phyloP scores from a whole-genome alignment of 75 land plant species.

The Pseudotsuga menziesii region DNA sequence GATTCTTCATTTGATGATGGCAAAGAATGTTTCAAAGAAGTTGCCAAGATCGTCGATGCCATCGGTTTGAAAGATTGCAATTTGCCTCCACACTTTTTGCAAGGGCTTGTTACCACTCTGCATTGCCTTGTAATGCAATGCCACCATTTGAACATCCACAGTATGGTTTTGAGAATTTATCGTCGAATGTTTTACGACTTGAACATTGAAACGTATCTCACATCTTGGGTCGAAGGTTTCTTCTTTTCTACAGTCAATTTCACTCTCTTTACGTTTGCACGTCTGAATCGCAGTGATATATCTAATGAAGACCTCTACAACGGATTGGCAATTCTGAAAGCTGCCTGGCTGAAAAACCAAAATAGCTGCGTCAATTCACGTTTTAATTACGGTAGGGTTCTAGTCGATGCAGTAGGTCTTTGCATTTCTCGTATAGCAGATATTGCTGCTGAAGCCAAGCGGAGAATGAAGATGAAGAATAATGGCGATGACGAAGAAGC shows the following conservation, averaged over 20 bases:
- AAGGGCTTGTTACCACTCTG: background rate
- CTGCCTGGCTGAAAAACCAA: background rate
- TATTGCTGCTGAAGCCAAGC: no score
- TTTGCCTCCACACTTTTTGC: background rate
- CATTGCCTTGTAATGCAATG: background rate
- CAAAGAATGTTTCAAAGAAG: background rate
- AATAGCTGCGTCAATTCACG: no score
- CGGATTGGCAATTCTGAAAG: background rate
- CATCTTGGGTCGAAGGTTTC: background rate
- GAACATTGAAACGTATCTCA: no score
- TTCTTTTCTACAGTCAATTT: background rate
- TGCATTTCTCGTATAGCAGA: background rate
- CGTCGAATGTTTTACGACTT: background rate
- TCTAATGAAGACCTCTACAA: background rate
- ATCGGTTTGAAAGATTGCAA: background rate
- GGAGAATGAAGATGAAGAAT: no score
- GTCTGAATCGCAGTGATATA: background rate
- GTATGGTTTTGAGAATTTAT: background rate
- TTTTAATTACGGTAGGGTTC: background rate
- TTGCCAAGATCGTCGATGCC: background rate
- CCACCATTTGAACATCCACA: background rate
- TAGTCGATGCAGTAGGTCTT: background rate
- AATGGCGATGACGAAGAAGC: background rate
- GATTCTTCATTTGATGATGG: background rate
- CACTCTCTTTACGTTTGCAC: background rate